Evolutionary conservation across 176 grass and related monocot genomes (phyloP).

Genomic region (Musa acuminata): DNA sequence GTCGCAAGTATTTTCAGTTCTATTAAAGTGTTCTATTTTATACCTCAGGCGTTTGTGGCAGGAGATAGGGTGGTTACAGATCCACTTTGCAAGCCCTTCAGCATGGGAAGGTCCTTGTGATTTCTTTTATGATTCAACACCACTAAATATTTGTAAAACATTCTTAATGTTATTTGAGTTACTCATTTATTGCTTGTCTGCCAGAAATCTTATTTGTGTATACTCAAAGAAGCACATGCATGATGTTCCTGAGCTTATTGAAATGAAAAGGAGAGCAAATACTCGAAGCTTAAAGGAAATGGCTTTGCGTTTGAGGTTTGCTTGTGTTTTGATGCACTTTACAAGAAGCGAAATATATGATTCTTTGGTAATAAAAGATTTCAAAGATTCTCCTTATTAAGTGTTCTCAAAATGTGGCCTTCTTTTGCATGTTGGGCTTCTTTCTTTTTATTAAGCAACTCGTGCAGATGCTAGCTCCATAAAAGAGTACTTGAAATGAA

Average conservation of each 20-base stretch:
- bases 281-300: conserved; percentile 97
- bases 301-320: conserved; percentile 91
- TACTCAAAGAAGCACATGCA: conserved; percentile 98
- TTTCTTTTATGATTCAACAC: background rate
- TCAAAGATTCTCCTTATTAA: too few species aligned
- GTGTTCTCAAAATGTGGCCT: too few species aligned
- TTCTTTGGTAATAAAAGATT: too few species aligned
- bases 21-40: conserved; percentile 13
- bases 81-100: conserved; percentile 97
- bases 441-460: too few species aligned
- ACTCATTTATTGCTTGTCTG: background rate
- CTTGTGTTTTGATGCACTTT: conserved; percentile 3
- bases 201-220: conserved; percentile 88
- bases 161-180: background rate
- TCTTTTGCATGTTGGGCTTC: too few species aligned
- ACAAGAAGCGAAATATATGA: background rate
- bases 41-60: conserved; percentile 77
- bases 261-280: conserved; percentile 94
- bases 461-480: too few species aligned
- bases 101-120: conserved; percentile 84
- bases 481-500: too few species aligned
- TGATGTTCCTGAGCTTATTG: conserved; percentile 78
- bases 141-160: background rate
- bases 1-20: conserved; percentile 21
- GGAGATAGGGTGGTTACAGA: conserved; percentile 89